A percentile compares a stretch with the other conserved stretches of the same genome.
Evolutionary conservation across 305 asterid genomes (phyloP).

Genomic region (Withania somnifera): DNA sequence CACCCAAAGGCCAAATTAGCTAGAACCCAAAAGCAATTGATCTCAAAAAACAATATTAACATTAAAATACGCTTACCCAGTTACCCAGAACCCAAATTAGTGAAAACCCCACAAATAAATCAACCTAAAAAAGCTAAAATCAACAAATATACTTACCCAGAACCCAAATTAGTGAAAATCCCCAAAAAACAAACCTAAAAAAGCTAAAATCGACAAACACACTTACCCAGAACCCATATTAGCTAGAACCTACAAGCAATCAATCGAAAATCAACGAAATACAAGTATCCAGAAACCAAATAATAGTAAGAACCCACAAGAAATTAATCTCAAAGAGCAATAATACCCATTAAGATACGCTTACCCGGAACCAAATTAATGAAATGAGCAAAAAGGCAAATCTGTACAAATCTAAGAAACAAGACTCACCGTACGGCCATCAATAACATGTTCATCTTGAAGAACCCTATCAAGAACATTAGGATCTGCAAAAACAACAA

Average conservation of each 20-base stretch:
- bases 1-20: not conserved
- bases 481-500: constrained; percentile 88
- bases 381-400: not conserved
- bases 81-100: not conserved
- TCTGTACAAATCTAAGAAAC: not conserved
- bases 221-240: too few species aligned
- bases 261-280: too few species aligned
- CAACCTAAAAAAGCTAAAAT: too few species aligned
- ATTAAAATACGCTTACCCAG: not conserved
- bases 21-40: not conserved
- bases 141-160: too few species aligned
- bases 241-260: too few species aligned
- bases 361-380: too few species aligned
- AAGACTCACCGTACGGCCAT: constrained; percentile 66
- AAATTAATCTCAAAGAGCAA: not conserved
- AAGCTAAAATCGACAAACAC: too few species aligned
- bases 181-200: too few species aligned
- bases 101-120: not conserved
- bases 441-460: constrained; percentile 71
- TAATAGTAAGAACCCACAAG: not conserved
- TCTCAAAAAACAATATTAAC: not conserved
- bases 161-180: too few species aligned
- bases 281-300: too few species aligned
- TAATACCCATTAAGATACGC: too few species aligned
- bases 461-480: constrained; percentile 60